Evolutionary conservation across 2,329 filamentous ascomycete species (phyloP).

Genomic region (Colletotrichum sp.): DNA sequence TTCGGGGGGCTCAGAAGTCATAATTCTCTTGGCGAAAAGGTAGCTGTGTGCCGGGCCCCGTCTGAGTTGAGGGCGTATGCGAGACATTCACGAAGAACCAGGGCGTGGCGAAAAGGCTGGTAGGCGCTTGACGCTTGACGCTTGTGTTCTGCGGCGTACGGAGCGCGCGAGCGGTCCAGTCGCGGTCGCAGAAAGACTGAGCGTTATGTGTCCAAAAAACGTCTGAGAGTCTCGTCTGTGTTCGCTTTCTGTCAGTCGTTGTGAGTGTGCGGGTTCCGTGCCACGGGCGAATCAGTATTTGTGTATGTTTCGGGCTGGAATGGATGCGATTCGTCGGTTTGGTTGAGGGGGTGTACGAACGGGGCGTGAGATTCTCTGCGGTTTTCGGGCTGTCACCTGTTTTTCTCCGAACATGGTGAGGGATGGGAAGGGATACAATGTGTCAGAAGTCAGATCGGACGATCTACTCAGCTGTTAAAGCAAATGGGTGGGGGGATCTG

Average conservation of each 20-base stretch:
- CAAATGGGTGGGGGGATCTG: background rate
- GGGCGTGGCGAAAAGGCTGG: background rate
- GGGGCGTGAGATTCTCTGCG: background rate
- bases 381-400: background rate
- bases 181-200: background rate
- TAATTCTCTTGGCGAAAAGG: background rate
- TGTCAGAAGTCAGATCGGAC: background rate
- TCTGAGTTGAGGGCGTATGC: background rate
- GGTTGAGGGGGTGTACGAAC: background rate
- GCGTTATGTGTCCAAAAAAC: background rate
- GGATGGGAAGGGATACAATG: background rate
- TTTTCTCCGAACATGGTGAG: background rate
- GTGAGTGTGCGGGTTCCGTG: background rate
- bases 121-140: background rate
- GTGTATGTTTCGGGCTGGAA: background rate
- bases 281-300: background rate
- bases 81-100: background rate
- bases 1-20: background rate
- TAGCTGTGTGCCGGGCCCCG: background rate
- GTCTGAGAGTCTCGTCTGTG: background rate
- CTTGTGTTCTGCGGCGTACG: background rate
- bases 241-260: background rate
- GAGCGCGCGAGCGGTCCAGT: background rate
- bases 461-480: background rate
- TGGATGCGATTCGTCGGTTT: background rate